Percentiles rank a stretch among this genome's conserved stretches.
Conservation (phyloP, 805 yeast species). For the Ogataea corticis region DNA sequence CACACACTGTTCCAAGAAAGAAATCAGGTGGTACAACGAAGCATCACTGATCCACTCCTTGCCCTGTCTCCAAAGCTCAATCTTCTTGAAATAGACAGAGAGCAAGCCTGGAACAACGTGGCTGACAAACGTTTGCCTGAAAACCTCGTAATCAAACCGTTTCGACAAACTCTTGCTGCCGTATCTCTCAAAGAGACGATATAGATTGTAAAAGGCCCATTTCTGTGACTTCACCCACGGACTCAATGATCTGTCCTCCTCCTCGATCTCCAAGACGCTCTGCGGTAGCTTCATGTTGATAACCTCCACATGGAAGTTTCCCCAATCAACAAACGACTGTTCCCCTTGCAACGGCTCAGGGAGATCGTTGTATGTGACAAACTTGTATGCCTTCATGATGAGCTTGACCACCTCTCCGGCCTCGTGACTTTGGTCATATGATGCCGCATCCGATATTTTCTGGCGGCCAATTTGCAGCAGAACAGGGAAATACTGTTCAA, state of each 20-base stretch:
- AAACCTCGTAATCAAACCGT: constrained; percentile 60
- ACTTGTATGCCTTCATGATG: constrained; percentile 77
- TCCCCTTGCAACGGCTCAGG: constrained; percentile 64
- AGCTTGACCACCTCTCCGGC: constrained; percentile 74
- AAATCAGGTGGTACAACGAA: constrained; percentile 62
- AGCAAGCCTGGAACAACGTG: constrained; percentile 76
- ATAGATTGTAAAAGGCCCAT: constrained; percentile 84
- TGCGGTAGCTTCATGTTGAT: constrained; percentile 61
- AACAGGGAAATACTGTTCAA: constrained; percentile 65
- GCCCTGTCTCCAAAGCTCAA: constrained; percentile 71
- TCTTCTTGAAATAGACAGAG: constrained; percentile 58
- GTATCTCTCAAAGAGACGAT: constrained; percentile 70
- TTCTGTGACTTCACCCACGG: constrained; percentile 79
- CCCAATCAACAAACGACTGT: constrained; percentile 64
- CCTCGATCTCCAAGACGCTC: constrained; percentile 50
- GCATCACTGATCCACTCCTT: constrained; percentile 70
- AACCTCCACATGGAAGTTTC: constrained; percentile 69
- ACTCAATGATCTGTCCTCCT: constrained; percentile 49
- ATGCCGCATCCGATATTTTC: constrained; percentile 39
- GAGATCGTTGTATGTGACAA: constrained; percentile 75
- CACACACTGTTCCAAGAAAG: constrained; percentile 63
- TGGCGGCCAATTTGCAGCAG: constrained; percentile 66
- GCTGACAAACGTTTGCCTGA: constrained; percentile 52
- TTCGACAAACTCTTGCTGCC: constrained; percentile 49
- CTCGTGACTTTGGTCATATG: constrained; percentile 26